These are phyloP conservation scores for Friedmanniomyces endolithicus DNA, from an alignment of 495 filamentous ascomycete species.

Conservation along the genomic window DNA sequence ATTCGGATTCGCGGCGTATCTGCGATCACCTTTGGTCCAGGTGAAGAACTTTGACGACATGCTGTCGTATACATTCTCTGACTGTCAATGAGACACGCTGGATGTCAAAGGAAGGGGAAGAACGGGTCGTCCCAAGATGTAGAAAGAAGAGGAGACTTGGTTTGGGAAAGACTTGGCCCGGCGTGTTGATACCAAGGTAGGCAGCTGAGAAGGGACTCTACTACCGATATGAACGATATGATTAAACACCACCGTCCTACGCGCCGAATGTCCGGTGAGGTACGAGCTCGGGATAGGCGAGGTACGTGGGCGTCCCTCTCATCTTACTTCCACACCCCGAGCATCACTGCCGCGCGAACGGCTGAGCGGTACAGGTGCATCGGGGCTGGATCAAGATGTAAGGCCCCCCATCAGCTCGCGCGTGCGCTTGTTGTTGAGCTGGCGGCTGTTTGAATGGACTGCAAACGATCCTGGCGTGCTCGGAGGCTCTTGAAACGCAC, in stretches of 20 bases:
- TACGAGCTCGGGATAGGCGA: not conserved
- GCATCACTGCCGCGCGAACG: not conserved
- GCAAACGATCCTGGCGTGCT: not conserved
- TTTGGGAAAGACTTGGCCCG: no score
- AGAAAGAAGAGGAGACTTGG: no score
- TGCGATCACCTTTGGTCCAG: slow-evolving; percentile 29
- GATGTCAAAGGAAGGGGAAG: not conserved
- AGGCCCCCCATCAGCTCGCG: not conserved
- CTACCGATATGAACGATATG: not conserved
- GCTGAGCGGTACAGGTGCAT: not conserved
- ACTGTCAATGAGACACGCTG: not conserved
- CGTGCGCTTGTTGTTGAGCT: not conserved
- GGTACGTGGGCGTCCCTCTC: not conserved
- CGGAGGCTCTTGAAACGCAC: not conserved
- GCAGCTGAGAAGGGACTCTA: no score
- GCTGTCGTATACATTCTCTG: not conserved
- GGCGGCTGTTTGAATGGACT: not conserved
- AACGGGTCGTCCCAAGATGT: not conserved
- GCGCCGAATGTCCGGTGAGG: not conserved
- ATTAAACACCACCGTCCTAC: not conserved
- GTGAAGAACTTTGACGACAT: slow-evolving; percentile 31
- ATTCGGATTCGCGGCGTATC: slow-evolving; percentile 14
- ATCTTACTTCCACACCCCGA: not conserved
- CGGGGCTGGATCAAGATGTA: not conserved
- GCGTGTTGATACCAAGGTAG: not conserved